phyloP scores from a whole-genome alignment of 2,329 filamentous ascomycete genomes.

The Cercospora sesami region DNA sequence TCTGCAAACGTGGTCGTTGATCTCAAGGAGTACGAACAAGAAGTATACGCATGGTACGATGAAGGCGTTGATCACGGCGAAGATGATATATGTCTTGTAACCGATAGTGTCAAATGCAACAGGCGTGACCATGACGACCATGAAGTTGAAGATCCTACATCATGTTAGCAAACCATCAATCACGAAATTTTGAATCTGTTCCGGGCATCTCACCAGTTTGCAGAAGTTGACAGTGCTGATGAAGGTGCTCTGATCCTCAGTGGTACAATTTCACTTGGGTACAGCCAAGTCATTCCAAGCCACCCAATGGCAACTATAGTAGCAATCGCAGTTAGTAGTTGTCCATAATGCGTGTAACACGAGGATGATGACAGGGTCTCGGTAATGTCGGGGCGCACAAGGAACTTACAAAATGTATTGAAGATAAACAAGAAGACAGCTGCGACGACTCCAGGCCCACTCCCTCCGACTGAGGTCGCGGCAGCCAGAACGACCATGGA shows the following conservation, averaged over 20 bases:
- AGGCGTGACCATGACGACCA: slow-evolving; percentile 59
- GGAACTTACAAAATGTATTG: slow-evolving; percentile 37
- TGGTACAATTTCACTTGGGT: slow-evolving; percentile 39
- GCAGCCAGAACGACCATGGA: slow-evolving; percentile 38
- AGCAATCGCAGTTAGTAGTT: neutral
- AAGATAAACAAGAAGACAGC: slow-evolving; percentile 43
- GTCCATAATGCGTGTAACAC: neutral
- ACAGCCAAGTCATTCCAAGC: slow-evolving; percentile 39
- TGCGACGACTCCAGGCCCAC: slow-evolving; percentile 38
- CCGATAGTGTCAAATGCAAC: slow-evolving; percentile 57
- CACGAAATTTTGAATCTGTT: slow-evolving; percentile 30
- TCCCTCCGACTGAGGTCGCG: slow-evolving; percentile 24
- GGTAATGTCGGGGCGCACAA: neutral
- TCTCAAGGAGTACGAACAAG: slow-evolving; percentile 5
- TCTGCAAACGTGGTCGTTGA: neutral
- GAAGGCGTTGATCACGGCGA: slow-evolving; percentile 64
- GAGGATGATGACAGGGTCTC: neutral
- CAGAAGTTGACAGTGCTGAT: slow-evolving; percentile 47
- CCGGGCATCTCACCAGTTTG: slow-evolving; percentile 28
- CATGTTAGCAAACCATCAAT: slow-evolving; percentile 26
- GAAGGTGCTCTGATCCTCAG: slow-evolving; percentile 40
- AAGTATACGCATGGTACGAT: slow-evolving; percentile 52
- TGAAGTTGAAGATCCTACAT: slow-evolving; percentile 37
- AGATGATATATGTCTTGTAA: slow-evolving; percentile 44
- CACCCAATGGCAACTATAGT: slow-evolving; percentile 37